Percentiles rank a stretch among this genome's conserved stretches.
Conservation (phyloP, 2,329 filamentous ascomycete species). For the Pyricularia grisea region DNA sequence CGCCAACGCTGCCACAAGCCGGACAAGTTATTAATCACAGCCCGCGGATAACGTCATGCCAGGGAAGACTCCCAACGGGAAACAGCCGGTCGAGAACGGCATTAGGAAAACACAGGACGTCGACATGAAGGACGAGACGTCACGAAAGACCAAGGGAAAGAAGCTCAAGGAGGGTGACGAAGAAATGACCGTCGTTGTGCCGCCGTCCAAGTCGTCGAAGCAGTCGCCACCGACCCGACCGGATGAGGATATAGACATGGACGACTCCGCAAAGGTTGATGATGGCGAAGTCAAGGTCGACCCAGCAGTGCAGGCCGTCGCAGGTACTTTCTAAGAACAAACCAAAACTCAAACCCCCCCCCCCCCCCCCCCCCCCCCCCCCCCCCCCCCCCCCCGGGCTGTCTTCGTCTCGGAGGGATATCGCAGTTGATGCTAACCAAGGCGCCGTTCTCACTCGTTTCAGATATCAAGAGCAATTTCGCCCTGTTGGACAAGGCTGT, state of each 20-base stretch:
- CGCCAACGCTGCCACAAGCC: not conserved
- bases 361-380: too few relatives aligned
- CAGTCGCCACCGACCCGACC: slow-evolving; percentile 40
- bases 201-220: slow-evolving; percentile 57
- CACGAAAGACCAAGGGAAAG: slow-evolving; percentile 57
- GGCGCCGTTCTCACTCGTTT: slow-evolving; percentile 4
- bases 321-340: slow-evolving; percentile 35
- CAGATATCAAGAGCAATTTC: slow-evolving; percentile 95
- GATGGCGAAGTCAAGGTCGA: slow-evolving; percentile 48
- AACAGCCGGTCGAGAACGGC: slow-evolving; percentile 60
- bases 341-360: not conserved
- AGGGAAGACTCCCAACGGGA: slow-evolving; percentile 65
- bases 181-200: slow-evolving; percentile 76
- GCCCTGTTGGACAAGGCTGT: slow-evolving; percentile 86
- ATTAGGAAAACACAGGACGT: slow-evolving; percentile 54
- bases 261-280: slow-evolving; percentile 40
- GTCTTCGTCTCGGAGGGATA: not conserved
- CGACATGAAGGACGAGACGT: slow-evolving; percentile 53
- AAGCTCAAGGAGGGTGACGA: slow-evolving; percentile 62
- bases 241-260: slow-evolving; percentile 65
- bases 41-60: slow-evolving; percentile 41
- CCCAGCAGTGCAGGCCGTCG: slow-evolving; percentile 48
- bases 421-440: slow-evolving; percentile 11
- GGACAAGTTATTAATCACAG: not conserved
- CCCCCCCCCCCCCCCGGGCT: too few relatives aligned